These are phyloP conservation scores for Avicennia marina DNA, from an alignment of 257 asterid genomes.

Conservation along the genomic window DNA sequence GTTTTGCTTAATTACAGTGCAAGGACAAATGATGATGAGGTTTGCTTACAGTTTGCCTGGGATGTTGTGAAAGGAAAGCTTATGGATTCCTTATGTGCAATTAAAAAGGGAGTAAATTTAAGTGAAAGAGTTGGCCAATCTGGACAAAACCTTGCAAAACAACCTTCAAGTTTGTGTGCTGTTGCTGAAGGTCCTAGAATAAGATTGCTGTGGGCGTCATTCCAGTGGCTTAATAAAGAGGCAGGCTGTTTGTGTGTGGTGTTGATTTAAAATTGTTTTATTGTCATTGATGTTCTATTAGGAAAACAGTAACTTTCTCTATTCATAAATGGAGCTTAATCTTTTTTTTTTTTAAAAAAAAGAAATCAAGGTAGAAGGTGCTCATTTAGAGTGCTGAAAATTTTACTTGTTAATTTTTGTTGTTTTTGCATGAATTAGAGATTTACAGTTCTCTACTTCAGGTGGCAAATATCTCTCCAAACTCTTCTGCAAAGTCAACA, in stretches of 20 bases:
- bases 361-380: too few species aligned
- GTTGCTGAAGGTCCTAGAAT: conserved; percentile 80
- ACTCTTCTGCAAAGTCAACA: conserved; percentile 27
- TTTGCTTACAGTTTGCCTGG: conserved; percentile 65
- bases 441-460: conserved; percentile 28
- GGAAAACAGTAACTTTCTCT: too few species aligned
- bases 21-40: conserved; percentile 31
- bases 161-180: conserved; percentile 65
- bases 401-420: too few species aligned
- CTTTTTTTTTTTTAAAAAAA: too few species aligned
- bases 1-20: conserved; percentile 38
- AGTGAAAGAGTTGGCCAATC: conserved; percentile 33
- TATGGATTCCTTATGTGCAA: conserved; percentile 49
- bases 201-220: conserved; percentile 79
- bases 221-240: conserved; percentile 83
- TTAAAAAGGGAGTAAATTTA: conserved; percentile 34
- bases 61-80: conserved; percentile 69
- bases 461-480: conserved; percentile 57
- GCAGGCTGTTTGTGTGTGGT: conserved; percentile 50
- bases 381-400: too few species aligned
- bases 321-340: too few species aligned
- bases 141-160: conserved; percentile 38
- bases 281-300: too few species aligned
- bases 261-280: conserved; percentile 20
- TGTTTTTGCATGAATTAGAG: neutral